Conservation (phyloP, 768 basidiomycete species). For the Leucocoprinus sp. region DNA sequence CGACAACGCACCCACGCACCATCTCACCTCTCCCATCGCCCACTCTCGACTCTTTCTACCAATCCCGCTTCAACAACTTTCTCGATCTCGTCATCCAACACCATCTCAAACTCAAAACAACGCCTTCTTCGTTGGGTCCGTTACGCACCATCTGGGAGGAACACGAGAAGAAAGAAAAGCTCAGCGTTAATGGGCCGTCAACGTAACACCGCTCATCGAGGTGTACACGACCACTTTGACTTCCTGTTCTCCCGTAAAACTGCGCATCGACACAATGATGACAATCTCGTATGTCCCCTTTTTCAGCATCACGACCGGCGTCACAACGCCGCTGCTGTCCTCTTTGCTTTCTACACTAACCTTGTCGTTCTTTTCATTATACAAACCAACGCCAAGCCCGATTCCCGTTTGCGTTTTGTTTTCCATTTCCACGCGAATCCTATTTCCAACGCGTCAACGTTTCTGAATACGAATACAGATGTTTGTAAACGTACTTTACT, state of each 20-base stretch:
- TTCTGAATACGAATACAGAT: background rate
- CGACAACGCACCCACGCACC: constrained; percentile 24
- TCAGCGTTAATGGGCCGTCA: constrained; percentile 9
- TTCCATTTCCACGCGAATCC: constrained; percentile 64
- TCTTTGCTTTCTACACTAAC: too few species aligned
- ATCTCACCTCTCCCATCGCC: constrained; percentile 20
- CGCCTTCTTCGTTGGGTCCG: too few species aligned
- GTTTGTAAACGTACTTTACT: constrained; percentile 39
- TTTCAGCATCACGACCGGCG: too few species aligned
- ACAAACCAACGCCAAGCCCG: too few species aligned
- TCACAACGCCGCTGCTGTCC: too few species aligned
- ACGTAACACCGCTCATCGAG: background rate
- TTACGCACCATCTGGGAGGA: constrained; percentile 45
- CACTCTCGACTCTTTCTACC: constrained; percentile 28
- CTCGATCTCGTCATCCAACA: constrained; percentile 59
- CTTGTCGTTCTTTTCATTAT: too few species aligned
- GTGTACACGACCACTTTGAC: too few species aligned
- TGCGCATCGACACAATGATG: too few species aligned
- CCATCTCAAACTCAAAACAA: constrained; percentile 43
- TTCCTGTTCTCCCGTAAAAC: too few species aligned
- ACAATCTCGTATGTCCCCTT: too few species aligned
- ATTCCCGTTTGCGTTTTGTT: too few species aligned
- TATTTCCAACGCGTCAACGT: constrained; percentile 18
- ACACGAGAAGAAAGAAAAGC: constrained; percentile 21
- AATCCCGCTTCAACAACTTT: constrained; percentile 45